Conservation (phyloP, 805 yeast species). For the Scheffersomyces ergatensis region DNA sequence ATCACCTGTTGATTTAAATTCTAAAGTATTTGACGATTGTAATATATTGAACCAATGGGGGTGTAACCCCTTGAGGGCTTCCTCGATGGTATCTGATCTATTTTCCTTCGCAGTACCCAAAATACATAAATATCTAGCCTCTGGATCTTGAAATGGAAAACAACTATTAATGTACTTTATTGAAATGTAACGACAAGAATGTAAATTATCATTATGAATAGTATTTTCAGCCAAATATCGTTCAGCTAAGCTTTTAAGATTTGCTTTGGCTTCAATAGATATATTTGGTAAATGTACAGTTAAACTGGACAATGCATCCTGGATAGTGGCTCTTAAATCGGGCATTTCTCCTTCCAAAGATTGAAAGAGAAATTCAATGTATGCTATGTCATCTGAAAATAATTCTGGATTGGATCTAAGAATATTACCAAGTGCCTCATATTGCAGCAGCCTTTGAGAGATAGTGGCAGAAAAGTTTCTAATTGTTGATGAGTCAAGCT, state of each 20-base stretch:
- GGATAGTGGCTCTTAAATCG: constrained; percentile 66
- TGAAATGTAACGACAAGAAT: constrained; percentile 60
- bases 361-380: constrained; percentile 65
- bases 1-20: constrained; percentile 43
- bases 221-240: constrained; percentile 21
- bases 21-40: constrained; percentile 41
- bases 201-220: constrained; percentile 21
- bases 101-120: constrained; percentile 59
- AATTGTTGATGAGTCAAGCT: constrained; percentile 29
- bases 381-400: constrained; percentile 45
- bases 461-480: constrained; percentile 32
- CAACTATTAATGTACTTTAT: constrained; percentile 63
- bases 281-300: constrained; percentile 46
- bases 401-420: constrained; percentile 44
- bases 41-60: constrained; percentile 74
- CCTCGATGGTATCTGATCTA: constrained; percentile 74
- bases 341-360: constrained; percentile 63
- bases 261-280: constrained; percentile 32
- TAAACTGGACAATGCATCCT: constrained; percentile 64
- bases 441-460: constrained; percentile 59
- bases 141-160: constrained; percentile 64
- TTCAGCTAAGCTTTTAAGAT: constrained; percentile 39
- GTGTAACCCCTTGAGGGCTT: constrained; percentile 73
- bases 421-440: constrained; percentile 75
- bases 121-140: constrained; percentile 65